Base-by-base conservation (phyloP, 2,329 filamentous ascomycete species). In the Aspergillus tamarii region DNA sequence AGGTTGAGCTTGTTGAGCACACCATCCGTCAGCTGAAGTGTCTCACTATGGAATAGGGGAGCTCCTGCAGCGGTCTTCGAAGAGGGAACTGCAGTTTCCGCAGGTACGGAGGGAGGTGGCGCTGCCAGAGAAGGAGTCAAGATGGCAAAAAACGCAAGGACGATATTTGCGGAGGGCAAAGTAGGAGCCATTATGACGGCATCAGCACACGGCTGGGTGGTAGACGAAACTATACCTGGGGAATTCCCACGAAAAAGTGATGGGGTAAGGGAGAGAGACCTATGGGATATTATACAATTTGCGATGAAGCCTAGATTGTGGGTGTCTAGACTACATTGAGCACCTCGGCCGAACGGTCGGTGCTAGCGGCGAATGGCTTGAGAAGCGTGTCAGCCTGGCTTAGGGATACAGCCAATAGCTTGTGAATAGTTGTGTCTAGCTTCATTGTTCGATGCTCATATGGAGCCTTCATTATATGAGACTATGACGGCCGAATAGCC, bases 21-120 rank as follows among this genome's bases (percentile, higher is more conserved):
- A 2, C 57, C 55, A 9, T 72, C 67, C 1, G 73, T 73, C 59
- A 75, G 64, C 55, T 75, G 74, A 1, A 72, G 45, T 1, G 63
- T 69, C 61, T 76, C 73, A 39, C 66, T 70, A 3, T 65, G 55
- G 53, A 73, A 73, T 9, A 72, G 62, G 1, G 69, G 61, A 2
- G 63, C 70, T 6, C 67, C 68, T 34, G 72, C 68, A 10, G 59
- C 30, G 4, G 55, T 43, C 36, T 48, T 63, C 8, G 57, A 36
- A 23, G 57, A 45, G 4, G 61, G 28, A 2, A 65, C 58, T 8
- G 57, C 23, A 3, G 61, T 36, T 0, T 69, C 72, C 14, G 41
- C 36, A 7, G 63, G 62, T 32, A 59, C 55, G 2, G 63, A 62
- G 36, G 59, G 57, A 28, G 61, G 58, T 23, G 67, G 54, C 6